Percentiles rank a stretch among this genome's conserved stretches.
Conservation (phyloP, 2,329 filamentous ascomycete species). For the Aspergillus puulaauensis region DNA sequence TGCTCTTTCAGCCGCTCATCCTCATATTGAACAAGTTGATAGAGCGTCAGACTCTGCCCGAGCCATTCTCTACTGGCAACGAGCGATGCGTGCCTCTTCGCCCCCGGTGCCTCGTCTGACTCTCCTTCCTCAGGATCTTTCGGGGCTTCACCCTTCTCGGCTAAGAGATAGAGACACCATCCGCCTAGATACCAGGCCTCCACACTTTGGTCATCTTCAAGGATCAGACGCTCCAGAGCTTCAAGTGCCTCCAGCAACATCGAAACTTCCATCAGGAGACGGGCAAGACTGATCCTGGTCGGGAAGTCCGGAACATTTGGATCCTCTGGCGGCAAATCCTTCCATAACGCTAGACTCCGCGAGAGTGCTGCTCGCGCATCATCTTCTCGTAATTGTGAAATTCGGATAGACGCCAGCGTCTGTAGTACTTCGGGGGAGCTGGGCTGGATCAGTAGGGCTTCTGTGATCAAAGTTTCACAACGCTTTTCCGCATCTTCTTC, state of each 20-base stretch:
- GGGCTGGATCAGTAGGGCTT: conserved; percentile 83
- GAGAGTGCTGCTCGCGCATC: conserved; percentile 78
- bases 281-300: conserved; percentile 75
- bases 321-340: conserved; percentile 70
- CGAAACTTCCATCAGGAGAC: conserved; percentile 85
- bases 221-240: conserved; percentile 78
- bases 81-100: conserved; percentile 63
- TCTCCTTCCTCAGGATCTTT: conserved; percentile 31
- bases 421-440: conserved; percentile 86
- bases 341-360: conserved; percentile 81
- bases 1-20: conserved; percentile 48
- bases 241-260: conserved; percentile 82
- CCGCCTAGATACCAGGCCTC: conserved; percentile 97
- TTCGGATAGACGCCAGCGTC: conserved; percentile 88
- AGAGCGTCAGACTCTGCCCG: conserved; percentile 77
- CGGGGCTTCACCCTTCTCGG: conserved; percentile 44
- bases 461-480: conserved; percentile 85
- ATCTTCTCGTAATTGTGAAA: conserved; percentile 76
- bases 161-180: conserved; percentile 80
- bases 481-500: conserved; percentile 84
- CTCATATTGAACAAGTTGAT: conserved; percentile 73
- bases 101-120: conserved; percentile 39
- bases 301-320: conserved; percentile 79
- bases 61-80: conserved; percentile 80
- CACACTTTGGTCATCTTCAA: conserved; percentile 89